A percentile compares a stretch with the other conserved stretches of the same genome.
Conservation (phyloP, 1,139 yeast species). For the Candida labiduridarum region DNA sequence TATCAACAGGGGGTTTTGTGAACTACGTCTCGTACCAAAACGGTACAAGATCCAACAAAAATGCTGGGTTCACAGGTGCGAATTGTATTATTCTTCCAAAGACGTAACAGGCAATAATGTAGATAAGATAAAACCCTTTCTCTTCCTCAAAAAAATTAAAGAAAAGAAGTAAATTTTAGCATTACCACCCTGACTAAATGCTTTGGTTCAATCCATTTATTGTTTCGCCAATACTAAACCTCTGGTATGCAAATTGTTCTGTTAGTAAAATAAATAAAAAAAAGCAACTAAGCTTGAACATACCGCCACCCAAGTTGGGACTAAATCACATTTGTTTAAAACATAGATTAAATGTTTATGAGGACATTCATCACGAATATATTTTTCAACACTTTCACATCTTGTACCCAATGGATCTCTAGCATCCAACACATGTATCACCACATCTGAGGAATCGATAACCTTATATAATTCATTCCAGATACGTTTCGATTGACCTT, state of each 20-base stretch:
- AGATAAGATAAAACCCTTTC: slow-evolving; percentile 26
- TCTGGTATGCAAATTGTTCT: neutral
- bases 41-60: slow-evolving; percentile 25
- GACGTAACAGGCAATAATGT: slow-evolving; percentile 22
- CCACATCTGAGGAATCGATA: slow-evolving; percentile 94
- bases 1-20: slow-evolving; percentile 33
- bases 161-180: neutral
- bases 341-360: slow-evolving; percentile 96
- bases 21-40: slow-evolving; percentile 50
- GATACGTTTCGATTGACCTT: slow-evolving; percentile 97
- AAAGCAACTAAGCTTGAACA: slow-evolving; percentile 51
- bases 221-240: neutral
- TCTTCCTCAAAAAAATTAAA: neutral
- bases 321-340: slow-evolving; percentile 95
- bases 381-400: slow-evolving; percentile 91
- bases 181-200: slow-evolving; percentile 72
- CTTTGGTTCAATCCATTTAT: slow-evolving; percentile 41
- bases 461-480: slow-evolving; percentile 98
- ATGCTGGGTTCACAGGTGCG: slow-evolving; percentile 34
- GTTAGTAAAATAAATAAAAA: slow-evolving; percentile 10
- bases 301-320: slow-evolving; percentile 99
- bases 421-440: slow-evolving; percentile 94
- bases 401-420: slow-evolving; percentile 97
- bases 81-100: slow-evolving; percentile 19
- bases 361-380: slow-evolving; percentile 90